Evolutionary conservation across 2,329 filamentous ascomycete species (phyloP), one percentile per base, ranked within the genome.

Genomic region (Arthrobotrys musiformis): DNA sequence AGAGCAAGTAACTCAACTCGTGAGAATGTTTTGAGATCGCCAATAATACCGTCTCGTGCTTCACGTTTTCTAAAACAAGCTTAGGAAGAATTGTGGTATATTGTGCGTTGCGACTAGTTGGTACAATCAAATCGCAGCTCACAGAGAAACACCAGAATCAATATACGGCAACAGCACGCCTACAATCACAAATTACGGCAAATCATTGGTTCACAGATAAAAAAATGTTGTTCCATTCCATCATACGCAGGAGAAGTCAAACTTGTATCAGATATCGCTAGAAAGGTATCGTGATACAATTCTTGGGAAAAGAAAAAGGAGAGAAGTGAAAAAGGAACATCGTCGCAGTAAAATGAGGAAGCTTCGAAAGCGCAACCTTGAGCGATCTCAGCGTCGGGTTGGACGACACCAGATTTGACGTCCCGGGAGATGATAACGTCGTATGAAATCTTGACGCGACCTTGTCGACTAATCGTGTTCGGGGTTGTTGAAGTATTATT

Each of bases 231-330:
- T 58, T 58, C 54, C 54, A 58, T 58, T 40, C 17, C 33, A 58
- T 37, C 7, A 11, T 58, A 35, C 22, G 24, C 2, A 28, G 4
- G 26, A 24, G 15, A 58, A 15, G 4, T 13, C 1, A 40, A 58
- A n/a, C 15, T 40, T 48, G 67, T 72, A 72, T 37, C 58, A 58
- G 68, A 72, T 58, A 70, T 52, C 24, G 33, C 48, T 35, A 58
- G 26, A 37, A 50, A 56, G 5, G 19, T 56, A 58, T 64, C 68
- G 6, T 58, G 48, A 72, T 63, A 72, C 68, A 56, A 30, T 42
- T 19, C 17, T 19, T 33, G 17, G 13, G 42, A 46, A 48, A 24
- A 24, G 8, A 35, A 9, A n/a, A 19, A 42, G 15, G 5, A 40
- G n/a, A n/a, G 8, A 42, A 5, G 5, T 15, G n/a, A 44, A 44